Conservation (phyloP, 495 filamentous ascomycete genomes). For the Penicillium desertorum region DNA sequence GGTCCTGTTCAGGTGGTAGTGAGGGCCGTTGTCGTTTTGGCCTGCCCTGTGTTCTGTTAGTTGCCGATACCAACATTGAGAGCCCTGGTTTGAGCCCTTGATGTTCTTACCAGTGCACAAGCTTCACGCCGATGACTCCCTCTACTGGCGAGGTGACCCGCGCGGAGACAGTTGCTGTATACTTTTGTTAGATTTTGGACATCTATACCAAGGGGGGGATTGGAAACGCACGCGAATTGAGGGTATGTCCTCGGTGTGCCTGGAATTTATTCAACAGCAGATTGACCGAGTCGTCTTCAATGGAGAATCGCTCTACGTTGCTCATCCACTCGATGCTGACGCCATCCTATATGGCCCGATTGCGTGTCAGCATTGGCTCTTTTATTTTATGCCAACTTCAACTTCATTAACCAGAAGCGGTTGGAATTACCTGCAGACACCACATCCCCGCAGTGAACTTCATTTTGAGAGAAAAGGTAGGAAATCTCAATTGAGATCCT, state of each 20-base stretch:
- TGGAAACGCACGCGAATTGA: conserved; percentile 52
- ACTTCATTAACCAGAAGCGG: not conserved
- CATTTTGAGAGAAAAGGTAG: conserved; percentile 26
- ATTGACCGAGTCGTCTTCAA: conserved; percentile 39
- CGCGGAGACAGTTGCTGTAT: conserved; percentile 31
- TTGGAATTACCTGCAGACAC: conserved; percentile 34
- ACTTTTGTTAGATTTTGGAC: not conserved
- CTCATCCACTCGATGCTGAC: conserved; percentile 49
- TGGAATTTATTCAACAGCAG: conserved; percentile 45
- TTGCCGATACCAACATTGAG: not conserved
- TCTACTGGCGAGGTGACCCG: conserved; percentile 54
- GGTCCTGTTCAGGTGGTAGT: conserved; percentile 60
- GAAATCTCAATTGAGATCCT: not conserved
- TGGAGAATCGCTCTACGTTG: conserved; percentile 43
- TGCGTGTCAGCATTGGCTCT: not conserved
- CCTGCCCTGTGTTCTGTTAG: conserved; percentile 34
- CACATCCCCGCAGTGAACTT: conserved; percentile 51
- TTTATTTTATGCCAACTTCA: too few relatives aligned
- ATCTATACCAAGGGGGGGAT: not conserved
- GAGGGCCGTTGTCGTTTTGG: conserved; percentile 53
- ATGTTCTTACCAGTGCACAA: conserved; percentile 59
- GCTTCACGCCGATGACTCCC: conserved; percentile 61
- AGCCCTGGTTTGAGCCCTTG: not conserved
- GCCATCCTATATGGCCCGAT: conserved; percentile 28
- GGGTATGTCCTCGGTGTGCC: conserved; percentile 53